Evolutionary conservation across 202 grass and related monocot genomes (phyloP), one percentile per base, ranked within the genome.

Genomic region (Zizania palustris): DNA sequence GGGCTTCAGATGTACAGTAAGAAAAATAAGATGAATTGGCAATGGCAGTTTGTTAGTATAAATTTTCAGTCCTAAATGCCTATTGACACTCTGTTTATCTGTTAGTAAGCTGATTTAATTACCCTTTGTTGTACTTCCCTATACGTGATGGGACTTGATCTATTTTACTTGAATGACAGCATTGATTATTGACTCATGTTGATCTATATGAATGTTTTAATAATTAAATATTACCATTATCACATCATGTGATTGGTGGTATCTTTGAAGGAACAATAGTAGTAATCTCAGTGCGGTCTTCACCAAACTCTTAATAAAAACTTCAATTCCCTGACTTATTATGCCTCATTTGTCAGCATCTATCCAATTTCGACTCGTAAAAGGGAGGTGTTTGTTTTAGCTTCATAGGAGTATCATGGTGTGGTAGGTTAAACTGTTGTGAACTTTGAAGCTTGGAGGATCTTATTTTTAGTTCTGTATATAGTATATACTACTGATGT

Each of bases 151-250:
- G 8, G 9, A 0, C 51, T 48, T 75, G 4, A 38, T 45, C 12
- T 71, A 1, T 14, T 1, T 62, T 77, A 55, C 16, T 28, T 36
- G 45, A 75, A 56, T 13, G 12, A 14, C 55, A 45, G 5, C 12
- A 3, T 18, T 18, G 13, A 61, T 74, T 62, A 18, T 45, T 4
- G 5, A 43, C 11, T 63, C n/a, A 4, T 45, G 13, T 71, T 70
- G 5, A 16, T 75, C 12, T 34, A 41, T 85, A 38, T 63, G 40
- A 63, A 80, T n/a, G n/a, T n/a, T n/a, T n/a, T n/a, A 60, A 9
- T 4, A 18, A n/a, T n/a, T 69, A 40, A 69, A 70, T 19, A 36
- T 44, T 46, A 56, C 12, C 4, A 4, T 28, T 28, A 28, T 28
- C 28, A 28, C 28, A 28, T 11, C 22, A 48, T 37, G 8, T 44